Evolutionary conservation across 169 alveolate species (phyloP), one percentile per base, ranked within the genome.

Genomic region (Theileria sp.): DNA sequence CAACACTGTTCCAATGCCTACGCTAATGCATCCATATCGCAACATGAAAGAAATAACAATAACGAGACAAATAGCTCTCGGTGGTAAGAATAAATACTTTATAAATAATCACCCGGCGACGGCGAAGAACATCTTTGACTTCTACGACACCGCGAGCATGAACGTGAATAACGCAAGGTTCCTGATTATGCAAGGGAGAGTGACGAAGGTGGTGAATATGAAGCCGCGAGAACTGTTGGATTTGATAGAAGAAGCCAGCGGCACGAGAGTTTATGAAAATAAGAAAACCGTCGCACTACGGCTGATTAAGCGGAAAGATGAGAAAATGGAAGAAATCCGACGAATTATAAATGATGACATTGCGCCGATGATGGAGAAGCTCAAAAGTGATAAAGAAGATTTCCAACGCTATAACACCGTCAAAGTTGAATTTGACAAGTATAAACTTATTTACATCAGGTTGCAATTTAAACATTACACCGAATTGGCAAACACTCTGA

Each of bases 151-250:
- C 38, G 98, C 97, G 38, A 95, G 97, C 82, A 93, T 97, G 87
- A 98, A 98, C 86, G 98, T 98, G 69, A 97, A 98, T 92, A 98
- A 97, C 84, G 99, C 99, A 0, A 99, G 98, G 72, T 98, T 98
- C 88, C 87, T 98, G 61, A 97, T 98, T 69, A 96, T 97, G 99
- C 99, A 98, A 94, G 96, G 94, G 1, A 93, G 98, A 79, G 98
- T 98, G 26, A 95, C 99, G 32, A 96, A 97, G 90, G 99, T 98
- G 64, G 97, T 97, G 70, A 97, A 97, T 85, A 97, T 97, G 99
- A 97, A 96, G 92, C 99, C 99, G 4, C 86, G 93, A 77, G 99
- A 97, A 82, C 82, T 97, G 19, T 92, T 97, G 28, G 95, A 98
- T 23, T 86, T 97, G 85, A 92, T 98, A 28, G 99, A 97, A 89